These are phyloP conservation scores for Paecilomyces sp. DNA, from an alignment of 2,329 filamentous ascomycete species.

Conservation along the genomic window DNA sequence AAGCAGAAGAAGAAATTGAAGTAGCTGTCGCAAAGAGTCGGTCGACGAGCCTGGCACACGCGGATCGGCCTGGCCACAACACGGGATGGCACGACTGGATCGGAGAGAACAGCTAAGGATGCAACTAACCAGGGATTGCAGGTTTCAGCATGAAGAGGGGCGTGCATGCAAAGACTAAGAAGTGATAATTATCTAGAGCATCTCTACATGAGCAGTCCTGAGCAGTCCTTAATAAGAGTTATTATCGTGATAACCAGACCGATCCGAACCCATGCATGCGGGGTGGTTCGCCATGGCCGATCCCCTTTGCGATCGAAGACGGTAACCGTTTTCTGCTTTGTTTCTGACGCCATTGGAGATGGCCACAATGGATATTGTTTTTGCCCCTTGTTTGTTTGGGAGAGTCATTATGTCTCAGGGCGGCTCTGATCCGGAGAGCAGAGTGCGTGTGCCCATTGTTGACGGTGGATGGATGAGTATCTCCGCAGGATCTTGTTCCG, in stretches of 20 bases:
- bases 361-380: not conserved
- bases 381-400: not conserved
- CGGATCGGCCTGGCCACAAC: not conserved
- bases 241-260: too few species aligned
- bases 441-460: not conserved
- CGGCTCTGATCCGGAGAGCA: too few species aligned
- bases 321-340: too few species aligned
- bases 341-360: too few species aligned
- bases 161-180: not conserved
- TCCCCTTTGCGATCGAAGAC: not conserved
- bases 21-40: not conserved
- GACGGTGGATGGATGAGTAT: not conserved
- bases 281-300: not conserved
- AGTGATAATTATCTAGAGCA: not conserved
- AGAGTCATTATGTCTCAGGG: not conserved
- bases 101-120: not conserved
- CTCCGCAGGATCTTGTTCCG: too few species aligned
- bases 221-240: too few species aligned
- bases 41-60: not conserved
- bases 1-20: not conserved
- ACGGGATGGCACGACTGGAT: not conserved
- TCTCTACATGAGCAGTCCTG: too few species aligned
- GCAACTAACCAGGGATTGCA: not conserved
- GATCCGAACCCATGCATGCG: too few species aligned
- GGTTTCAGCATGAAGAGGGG: not conserved